phyloP scores from a whole-genome alignment of 2,329 filamentous ascomycete species.

The Exophiala spinifera region DNA sequence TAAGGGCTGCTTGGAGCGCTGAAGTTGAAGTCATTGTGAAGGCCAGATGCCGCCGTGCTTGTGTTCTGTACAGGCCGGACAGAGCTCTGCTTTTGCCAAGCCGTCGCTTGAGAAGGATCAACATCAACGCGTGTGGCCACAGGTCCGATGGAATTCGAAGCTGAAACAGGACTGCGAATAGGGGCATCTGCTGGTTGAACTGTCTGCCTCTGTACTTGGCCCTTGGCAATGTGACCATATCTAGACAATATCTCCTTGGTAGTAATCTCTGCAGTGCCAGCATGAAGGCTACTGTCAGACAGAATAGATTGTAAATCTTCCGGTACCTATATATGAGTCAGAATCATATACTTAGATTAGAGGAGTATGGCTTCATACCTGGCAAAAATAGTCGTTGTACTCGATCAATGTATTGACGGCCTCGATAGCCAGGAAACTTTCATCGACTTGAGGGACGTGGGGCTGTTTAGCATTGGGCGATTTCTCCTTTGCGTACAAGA shows the following conservation, averaged over 20 bases:
- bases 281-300: constrained; percentile 78
- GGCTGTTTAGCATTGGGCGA: constrained; percentile 46
- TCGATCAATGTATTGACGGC: constrained; percentile 88
- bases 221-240: constrained; percentile 77
- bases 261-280: constrained; percentile 78
- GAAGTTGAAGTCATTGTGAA: constrained; percentile 23
- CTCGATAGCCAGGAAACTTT: constrained; percentile 90
- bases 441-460: constrained; percentile 70
- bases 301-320: constrained; percentile 85
- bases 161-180: constrained; percentile 43
- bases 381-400: constrained; percentile 93
- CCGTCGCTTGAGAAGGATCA: constrained; percentile 68
- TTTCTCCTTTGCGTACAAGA: constrained; percentile 66
- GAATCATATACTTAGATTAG: not conserved
- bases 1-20: constrained; percentile 28
- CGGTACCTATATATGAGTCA: constrained; percentile 64
- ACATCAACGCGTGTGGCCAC: constrained; percentile 71
- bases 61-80: constrained; percentile 66
- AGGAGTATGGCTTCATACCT: constrained; percentile 56
- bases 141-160: constrained; percentile 38
- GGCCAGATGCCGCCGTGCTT: constrained; percentile 8
- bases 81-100: constrained; percentile 79
- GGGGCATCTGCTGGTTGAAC: constrained; percentile 55
- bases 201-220: constrained; percentile 49
- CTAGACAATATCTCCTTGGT: constrained; percentile 96